Percentiles rank a stretch among this genome's conserved stretches.
Conservation (phyloP, 805 yeast genomes). For the Schizosaccharomyces cryophilus region DNA sequence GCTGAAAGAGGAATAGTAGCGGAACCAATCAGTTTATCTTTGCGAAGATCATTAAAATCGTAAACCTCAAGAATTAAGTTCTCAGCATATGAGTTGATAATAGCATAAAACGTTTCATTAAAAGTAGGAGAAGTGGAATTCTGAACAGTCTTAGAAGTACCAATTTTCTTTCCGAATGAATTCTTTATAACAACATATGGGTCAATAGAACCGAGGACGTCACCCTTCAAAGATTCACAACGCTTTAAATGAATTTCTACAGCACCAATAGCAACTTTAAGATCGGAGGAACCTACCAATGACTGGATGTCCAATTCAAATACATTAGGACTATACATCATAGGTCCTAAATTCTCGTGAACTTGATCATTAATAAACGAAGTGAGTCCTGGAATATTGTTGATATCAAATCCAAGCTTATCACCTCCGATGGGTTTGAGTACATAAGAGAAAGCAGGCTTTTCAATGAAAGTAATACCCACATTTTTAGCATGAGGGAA, state of each 20-base stretch:
- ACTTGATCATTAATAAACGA: constrained; percentile 68
- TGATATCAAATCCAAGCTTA: constrained; percentile 65
- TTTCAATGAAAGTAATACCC: constrained; percentile 59
- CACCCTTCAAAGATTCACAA: constrained; percentile 41
- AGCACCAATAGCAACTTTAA: constrained; percentile 68
- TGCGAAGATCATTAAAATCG: constrained; percentile 55
- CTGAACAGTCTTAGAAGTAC: constrained; percentile 39
- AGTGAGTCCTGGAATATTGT: constrained; percentile 67
- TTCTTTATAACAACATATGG: constrained; percentile 57
- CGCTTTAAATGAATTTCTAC: constrained; percentile 40
- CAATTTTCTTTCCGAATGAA: constrained; percentile 22
- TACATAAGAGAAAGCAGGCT: constrained; percentile 72
- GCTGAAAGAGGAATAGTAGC: constrained; percentile 15
- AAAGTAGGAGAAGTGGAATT: constrained; percentile 56
- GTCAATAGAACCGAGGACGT: constrained; percentile 58
- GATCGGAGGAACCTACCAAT: constrained; percentile 56
- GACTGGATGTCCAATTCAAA: constrained; percentile 85
- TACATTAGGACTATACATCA: constrained; percentile 70
- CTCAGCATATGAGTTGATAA: constrained; percentile 54
- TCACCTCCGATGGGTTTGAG: constrained; percentile 61
- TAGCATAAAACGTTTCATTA: constrained; percentile 53
- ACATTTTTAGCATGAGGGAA: constrained; percentile 89
- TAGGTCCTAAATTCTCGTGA: constrained; percentile 66
- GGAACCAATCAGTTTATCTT: constrained; percentile 62
- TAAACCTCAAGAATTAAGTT: constrained; percentile 47